These are phyloP conservation scores for Spirogloea muscicola DNA, from an alignment of 139 green algal species.

Conservation along the genomic window DNA sequence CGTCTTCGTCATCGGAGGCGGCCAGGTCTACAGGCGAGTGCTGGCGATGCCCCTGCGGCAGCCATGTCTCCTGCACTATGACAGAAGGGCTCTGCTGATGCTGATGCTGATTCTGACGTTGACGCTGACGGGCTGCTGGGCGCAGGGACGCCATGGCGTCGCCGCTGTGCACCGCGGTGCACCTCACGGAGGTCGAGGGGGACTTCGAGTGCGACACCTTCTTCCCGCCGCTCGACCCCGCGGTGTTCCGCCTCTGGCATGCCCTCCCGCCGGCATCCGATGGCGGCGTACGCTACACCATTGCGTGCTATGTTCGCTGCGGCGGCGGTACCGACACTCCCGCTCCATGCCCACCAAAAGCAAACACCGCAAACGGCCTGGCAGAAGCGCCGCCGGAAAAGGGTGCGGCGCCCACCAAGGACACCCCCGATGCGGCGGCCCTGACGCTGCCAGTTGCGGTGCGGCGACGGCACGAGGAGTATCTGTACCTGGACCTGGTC, in stretches of 20 bases:
- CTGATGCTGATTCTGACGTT: not conserved
- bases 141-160: conserved; percentile 64
- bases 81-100: not conserved
- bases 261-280: conserved; percentile 50
- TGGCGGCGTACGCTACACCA: conserved; percentile 57
- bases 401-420: not conserved
- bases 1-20: conserved; percentile 95
- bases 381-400: not conserved
- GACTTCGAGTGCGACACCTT: conserved; percentile 83
- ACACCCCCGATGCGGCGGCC: not conserved
- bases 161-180: conserved; percentile 73
- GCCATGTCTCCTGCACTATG: not conserved
- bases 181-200: conserved; percentile 75
- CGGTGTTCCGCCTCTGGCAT: conserved; percentile 71
- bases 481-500: conserved; percentile 94
- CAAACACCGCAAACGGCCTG: not conserved
- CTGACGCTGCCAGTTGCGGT: not conserved
- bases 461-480: conserved; percentile 76
- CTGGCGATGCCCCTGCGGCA: not conserved
- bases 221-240: conserved; percentile 68
- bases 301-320: conserved; percentile 29
- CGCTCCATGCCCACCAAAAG: not conserved
- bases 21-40: conserved; percentile 62
- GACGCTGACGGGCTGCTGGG: not conserved
- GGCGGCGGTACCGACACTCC: not conserved